Evolutionary conservation across 2,329 filamentous ascomycete genomes (phyloP).

Genomic region (Chaetomiaceae sp.): DNA sequence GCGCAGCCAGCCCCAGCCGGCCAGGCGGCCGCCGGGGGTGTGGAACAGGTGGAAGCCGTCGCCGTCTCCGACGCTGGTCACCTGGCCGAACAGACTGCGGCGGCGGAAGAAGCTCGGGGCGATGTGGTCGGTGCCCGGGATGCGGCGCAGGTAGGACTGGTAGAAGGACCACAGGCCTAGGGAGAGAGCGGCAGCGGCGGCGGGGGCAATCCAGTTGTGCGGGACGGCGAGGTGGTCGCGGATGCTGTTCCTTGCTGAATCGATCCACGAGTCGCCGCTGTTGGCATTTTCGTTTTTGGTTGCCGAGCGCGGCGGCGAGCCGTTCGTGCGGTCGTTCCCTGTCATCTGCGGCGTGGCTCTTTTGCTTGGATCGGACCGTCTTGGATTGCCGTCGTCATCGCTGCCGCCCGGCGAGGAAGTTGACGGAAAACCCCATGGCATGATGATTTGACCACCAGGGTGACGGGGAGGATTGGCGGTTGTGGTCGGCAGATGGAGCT

Average conservation of each 20-base stretch:
- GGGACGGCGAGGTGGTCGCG: constrained; percentile 53
- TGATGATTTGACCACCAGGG: constrained; percentile 12
- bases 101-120: constrained; percentile 68
- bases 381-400: constrained; percentile 8
- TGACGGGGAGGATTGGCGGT: background rate
- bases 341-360: constrained; percentile 6
- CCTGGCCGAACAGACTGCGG: constrained; percentile 73
- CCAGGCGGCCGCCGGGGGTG: constrained; percentile 80
- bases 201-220: constrained; percentile 48
- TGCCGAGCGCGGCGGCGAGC: constrained; percentile 3
- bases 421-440: constrained; percentile 23
- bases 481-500: constrained; percentile 4
- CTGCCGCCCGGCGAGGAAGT: constrained; percentile 12
- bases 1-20: constrained; percentile 91
- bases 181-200: constrained; percentile 49
- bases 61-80: constrained; percentile 92
- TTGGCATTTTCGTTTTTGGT: constrained; percentile 22
- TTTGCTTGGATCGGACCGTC: background rate
- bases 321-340: background rate
- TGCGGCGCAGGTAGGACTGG: constrained; percentile 73
- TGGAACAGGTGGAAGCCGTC: constrained; percentile 95
- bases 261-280: constrained; percentile 34
- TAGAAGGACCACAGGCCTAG: constrained; percentile 64
- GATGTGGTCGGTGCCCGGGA: constrained; percentile 72
- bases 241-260: constrained; percentile 42